Evolutionary conservation across 768 basidiomycete genomes (phyloP), one percentile per base, ranked within the genome.

Genomic region (Naganishia vaughanmartiniae): DNA sequence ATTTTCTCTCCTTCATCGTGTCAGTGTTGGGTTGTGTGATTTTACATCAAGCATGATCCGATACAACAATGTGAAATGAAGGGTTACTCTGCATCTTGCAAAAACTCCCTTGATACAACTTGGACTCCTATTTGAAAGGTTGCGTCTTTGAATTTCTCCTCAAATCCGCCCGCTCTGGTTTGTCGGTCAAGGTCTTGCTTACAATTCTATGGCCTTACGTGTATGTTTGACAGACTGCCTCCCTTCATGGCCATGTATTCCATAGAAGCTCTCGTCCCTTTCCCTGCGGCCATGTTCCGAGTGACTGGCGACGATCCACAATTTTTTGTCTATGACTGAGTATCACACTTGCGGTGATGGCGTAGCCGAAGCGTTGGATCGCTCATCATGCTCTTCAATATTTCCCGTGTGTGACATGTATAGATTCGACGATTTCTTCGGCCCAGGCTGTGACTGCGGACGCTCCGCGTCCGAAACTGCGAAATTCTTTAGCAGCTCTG

Each of bases 401-500:
- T n/a, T 33, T 28, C 57, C 12, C 21, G 60, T 68, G 21, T 26
- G 45, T 0, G 42, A 68, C 21, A 46, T 45, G 57, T 69, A 53
- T 2, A 69, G 56, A 19, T 56, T 39, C 26, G 60, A 63, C 15
- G 36, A 6, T 21, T 63, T 63, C 42, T 63, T 42, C n/a, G 26
- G 42, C 42, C 17, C n/a, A 26, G 42, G 24, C 57, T 34, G 67
- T 46, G 31, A 57, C 36, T 56, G 54, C 54, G 33, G 12, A 42
- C 56, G 36, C 46, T 69, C 36, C 21, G 30, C 56, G 28, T 69
- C 68, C 26, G 30, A n/a, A 19, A 69, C 21, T 33, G 34, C 9
- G 17, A 69, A 36, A 6, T 69, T 60, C 26, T 69, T 57, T 5
- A 69, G 57, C 17, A 69, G 15, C 1, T 56, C 68, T 33, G 68